These are phyloP conservation scores for Vaccinium myrtillus DNA, from an alignment of 148 eudicot species.

Conservation along the genomic window DNA sequence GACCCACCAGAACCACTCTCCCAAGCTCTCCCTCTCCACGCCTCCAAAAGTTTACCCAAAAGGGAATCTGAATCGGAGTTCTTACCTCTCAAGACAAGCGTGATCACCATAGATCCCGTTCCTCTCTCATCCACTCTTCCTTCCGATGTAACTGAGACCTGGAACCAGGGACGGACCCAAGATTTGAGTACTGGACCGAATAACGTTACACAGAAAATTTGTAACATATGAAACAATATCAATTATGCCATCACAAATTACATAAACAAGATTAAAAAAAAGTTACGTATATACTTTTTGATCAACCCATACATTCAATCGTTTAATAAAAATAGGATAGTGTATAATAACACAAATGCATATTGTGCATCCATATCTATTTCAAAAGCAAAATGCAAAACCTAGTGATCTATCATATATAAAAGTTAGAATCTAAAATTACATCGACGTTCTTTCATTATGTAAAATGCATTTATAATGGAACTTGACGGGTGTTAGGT, in stretches of 20 bases:
- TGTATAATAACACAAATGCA: background rate
- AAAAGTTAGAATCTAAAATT: background rate
- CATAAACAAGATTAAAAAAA: background rate
- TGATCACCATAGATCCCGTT: constrained; percentile 36
- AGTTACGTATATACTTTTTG: background rate
- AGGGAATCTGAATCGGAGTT: constrained; percentile 57
- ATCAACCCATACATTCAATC: background rate
- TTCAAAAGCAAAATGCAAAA: background rate
- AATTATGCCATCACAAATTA: background rate
- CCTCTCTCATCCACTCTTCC: constrained; percentile 44
- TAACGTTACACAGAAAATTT: background rate
- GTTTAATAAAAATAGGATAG: background rate
- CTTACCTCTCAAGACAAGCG: constrained; percentile 72
- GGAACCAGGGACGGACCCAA: constrained; percentile 27
- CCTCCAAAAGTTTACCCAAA: constrained; percentile 62
- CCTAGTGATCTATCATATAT: background rate
- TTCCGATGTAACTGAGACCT: constrained; percentile 36
- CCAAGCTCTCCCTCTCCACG: constrained; percentile 78
- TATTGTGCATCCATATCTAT: background rate
- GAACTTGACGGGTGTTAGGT: background rate
- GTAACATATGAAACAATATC: background rate
- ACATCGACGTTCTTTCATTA: background rate
- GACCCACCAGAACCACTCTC: constrained; percentile 36
- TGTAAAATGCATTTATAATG: background rate
- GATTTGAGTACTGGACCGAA: background rate